Evolutionary conservation across 2,329 filamentous ascomycete species (phyloP).

Genomic region (Pseudogymnoascus sp.): DNA sequence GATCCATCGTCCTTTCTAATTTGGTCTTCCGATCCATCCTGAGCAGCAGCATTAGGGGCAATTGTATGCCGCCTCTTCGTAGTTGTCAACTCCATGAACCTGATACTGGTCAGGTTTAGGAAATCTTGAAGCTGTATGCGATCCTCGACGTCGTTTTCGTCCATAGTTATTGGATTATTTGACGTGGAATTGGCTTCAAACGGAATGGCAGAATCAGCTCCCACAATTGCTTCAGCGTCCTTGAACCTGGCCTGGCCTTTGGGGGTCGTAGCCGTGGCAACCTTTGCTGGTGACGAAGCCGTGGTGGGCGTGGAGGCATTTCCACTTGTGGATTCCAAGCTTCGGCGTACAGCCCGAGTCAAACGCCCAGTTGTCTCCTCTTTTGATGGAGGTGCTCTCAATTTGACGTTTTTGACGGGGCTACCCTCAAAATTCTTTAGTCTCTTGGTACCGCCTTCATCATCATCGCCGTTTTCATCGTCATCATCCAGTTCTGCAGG

Average conservation of each 20-base stretch:
- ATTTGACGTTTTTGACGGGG: conserved; percentile 65
- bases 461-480: conserved; percentile 51
- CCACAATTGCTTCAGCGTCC: conserved; percentile 35
- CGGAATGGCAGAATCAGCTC: conserved; percentile 34
- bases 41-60: conserved; percentile 42
- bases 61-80: conserved; percentile 86
- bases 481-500: conserved; percentile 61
- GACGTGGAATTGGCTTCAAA: conserved; percentile 36
- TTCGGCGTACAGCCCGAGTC: conserved; percentile 42
- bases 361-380: conserved; percentile 56
- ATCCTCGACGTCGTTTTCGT: conserved; percentile 37
- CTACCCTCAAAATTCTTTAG: conserved; percentile 65
- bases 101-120: conserved; percentile 88
- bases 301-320: conserved; percentile 36
- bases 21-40: conserved; percentile 29
- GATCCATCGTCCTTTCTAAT: conserved; percentile 44
- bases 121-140: conserved; percentile 84
- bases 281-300: conserved; percentile 41
- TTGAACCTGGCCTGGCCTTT: conserved; percentile 48
- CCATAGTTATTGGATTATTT: conserved; percentile 36
- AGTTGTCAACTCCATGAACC: conserved; percentile 97
- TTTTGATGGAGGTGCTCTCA: conserved; percentile 61
- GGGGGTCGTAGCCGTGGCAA: conserved; percentile 43
- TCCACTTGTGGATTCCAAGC: conserved; percentile 34
- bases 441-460: conserved; percentile 56